Evolutionary conservation across 2,329 filamentous ascomycete genomes (phyloP).

Genomic region (Pestalotiopsis sp.): DNA sequence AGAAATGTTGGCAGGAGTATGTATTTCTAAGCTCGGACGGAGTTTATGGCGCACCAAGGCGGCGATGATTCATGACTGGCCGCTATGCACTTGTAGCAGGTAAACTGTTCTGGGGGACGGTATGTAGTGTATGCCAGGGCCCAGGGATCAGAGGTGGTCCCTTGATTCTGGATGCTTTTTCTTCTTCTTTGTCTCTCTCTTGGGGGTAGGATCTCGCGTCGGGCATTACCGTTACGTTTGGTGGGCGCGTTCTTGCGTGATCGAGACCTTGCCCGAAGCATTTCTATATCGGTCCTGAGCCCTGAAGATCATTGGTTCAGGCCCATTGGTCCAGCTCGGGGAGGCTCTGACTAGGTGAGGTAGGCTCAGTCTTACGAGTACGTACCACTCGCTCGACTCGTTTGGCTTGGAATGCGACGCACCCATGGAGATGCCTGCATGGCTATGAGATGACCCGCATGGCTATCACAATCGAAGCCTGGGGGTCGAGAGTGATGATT

Average conservation of each 20-base stretch:
- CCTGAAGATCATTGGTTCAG: constrained; percentile 1
- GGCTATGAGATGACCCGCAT: constrained; percentile 15
- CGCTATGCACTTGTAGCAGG: neutral
- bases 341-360: neutral
- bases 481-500: neutral
- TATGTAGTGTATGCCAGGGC: neutral
- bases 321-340: neutral
- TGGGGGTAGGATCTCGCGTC: neutral
- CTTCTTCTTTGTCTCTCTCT: neutral
- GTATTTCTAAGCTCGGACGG: constrained; percentile 12
- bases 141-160: neutral
- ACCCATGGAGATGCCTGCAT: neutral
- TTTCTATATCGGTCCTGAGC: constrained; percentile 9
- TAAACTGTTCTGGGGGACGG: neutral
- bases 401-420: constrained; percentile 14
- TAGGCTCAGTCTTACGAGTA: neutral
- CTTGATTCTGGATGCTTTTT: neutral
- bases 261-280: constrained; percentile 10
- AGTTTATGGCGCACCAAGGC: neutral
- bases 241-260: constrained; percentile 16
- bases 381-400: neutral
- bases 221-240: constrained; percentile 10
- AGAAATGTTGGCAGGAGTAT: too few relatives aligned
- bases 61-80: constrained; percentile 16
- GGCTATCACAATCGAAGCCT: constrained; percentile 1